These are phyloP conservation scores for Citrus cavaleriei DNA, from an alignment of 345 rosid species.

Conservation along the genomic window DNA sequence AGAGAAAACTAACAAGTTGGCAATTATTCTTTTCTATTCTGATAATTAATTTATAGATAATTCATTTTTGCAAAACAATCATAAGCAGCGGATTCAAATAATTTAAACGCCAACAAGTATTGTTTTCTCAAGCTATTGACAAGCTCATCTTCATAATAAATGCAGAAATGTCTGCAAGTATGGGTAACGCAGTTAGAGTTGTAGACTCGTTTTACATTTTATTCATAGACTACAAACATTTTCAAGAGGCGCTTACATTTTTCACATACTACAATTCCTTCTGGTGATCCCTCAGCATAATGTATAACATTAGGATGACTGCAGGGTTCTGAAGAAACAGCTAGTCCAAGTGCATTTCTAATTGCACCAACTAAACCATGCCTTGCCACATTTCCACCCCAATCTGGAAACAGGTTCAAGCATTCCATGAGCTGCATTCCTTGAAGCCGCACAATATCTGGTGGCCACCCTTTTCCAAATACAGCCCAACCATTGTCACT, in stretches of 20 bases:
- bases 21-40: not conserved
- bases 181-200: not conserved
- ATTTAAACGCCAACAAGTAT: not conserved
- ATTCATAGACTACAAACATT: slow-evolving; percentile 49
- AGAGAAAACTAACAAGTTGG: not conserved
- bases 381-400: slow-evolving; percentile 48
- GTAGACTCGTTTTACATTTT: slow-evolving; percentile 11
- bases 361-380: slow-evolving; percentile 51
- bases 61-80: not conserved
- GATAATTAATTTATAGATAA: not conserved
- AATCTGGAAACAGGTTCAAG: slow-evolving; percentile 35
- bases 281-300: slow-evolving; percentile 31
- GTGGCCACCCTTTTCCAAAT: slow-evolving; percentile 43
- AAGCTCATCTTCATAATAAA: not conserved
- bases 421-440: slow-evolving; percentile 37
- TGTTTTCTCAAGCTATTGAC: not conserved
- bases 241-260: slow-evolving; percentile 67
- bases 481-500: slow-evolving; percentile 56
- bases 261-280: slow-evolving; percentile 37
- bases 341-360: slow-evolving; percentile 33
- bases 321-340: slow-evolving; percentile 30
- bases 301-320: slow-evolving; percentile 34
- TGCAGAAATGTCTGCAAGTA: not conserved
- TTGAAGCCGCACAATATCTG: slow-evolving; percentile 29
- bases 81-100: not conserved